Evolutionary conservation across 2,329 filamentous ascomycete species (phyloP).

Genomic region (Microsporum ferrugineum): DNA sequence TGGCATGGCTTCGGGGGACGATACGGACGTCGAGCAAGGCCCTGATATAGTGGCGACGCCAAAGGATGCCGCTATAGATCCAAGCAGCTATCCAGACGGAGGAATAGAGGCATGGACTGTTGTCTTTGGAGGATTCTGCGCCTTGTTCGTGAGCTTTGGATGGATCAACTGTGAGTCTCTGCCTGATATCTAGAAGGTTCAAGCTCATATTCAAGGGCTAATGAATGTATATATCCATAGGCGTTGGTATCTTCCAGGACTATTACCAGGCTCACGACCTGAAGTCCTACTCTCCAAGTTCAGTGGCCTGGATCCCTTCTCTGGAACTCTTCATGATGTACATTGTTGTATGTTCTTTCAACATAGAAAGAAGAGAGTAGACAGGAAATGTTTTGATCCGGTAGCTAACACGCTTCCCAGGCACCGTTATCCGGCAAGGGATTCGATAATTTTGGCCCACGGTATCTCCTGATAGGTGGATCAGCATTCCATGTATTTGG

Average conservation of each 20-base stretch:
- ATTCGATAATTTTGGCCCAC: slow-evolving; percentile 53
- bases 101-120: slow-evolving; percentile 30
- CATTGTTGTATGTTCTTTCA: slow-evolving; percentile 24
- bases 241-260: slow-evolving; percentile 45
- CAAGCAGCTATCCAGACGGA: slow-evolving; percentile 20
- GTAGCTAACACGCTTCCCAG: slow-evolving; percentile 25
- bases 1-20: background rate
- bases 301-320: slow-evolving; percentile 52
- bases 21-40: slow-evolving; percentile 5
- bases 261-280: slow-evolving; percentile 46
- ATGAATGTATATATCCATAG: slow-evolving; percentile 17
- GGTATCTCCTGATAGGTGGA: slow-evolving; percentile 41
- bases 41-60: background rate
- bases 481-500: slow-evolving; percentile 47
- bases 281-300: slow-evolving; percentile 40
- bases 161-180: slow-evolving; percentile 37
- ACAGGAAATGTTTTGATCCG: background rate
- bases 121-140: slow-evolving; percentile 40
- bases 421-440: slow-evolving; percentile 52
- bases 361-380: background rate
- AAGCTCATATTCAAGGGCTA: background rate
- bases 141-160: slow-evolving; percentile 41
- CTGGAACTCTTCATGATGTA: slow-evolving; percentile 48
- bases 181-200: background rate
- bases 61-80: slow-evolving; percentile 7